phyloP scores from a whole-genome alignment of 2,329 filamentous ascomycete species.

The Arthroderma sp. region DNA sequence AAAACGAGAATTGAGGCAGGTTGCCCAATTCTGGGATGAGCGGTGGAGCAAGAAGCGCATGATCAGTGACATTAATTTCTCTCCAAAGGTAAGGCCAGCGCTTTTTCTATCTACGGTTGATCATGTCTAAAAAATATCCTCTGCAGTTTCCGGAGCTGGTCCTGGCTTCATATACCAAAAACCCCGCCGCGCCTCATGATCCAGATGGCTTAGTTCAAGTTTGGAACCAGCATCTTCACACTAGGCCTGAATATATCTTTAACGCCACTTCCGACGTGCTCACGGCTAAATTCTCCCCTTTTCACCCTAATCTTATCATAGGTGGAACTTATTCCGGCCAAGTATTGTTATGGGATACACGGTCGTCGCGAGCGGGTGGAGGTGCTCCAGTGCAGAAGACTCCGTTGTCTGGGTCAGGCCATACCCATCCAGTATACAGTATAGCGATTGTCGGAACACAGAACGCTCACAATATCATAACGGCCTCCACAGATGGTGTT shows the following conservation, averaged over 20 bases:
- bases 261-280: constrained; percentile 92
- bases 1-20: constrained; percentile 50
- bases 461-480: constrained; percentile 97
- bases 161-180: constrained; percentile 92
- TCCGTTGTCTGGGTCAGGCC: constrained; percentile 82
- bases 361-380: constrained; percentile 59
- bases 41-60: constrained; percentile 96
- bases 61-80: constrained; percentile 92
- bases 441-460: constrained; percentile 94
- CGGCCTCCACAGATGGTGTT: constrained; percentile 88
- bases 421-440: constrained; percentile 92
- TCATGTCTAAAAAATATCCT: constrained; percentile 9
- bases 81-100: constrained; percentile 52
- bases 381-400: constrained; percentile 81
- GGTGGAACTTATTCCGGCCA: constrained; percentile 95
- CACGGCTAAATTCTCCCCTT: constrained; percentile 94
- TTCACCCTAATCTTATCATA: constrained; percentile 90
- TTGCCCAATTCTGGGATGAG: constrained; percentile 87
- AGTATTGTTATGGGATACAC: constrained; percentile 92
- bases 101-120: background rate
- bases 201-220: constrained; percentile 88
- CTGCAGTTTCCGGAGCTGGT: constrained; percentile 70
- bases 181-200: constrained; percentile 84
- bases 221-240: constrained; percentile 92
- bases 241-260: constrained; percentile 90